Conservation (phyloP, 1,284 basidiomycete genomes). For the Xerocomus amazonicus region DNA sequence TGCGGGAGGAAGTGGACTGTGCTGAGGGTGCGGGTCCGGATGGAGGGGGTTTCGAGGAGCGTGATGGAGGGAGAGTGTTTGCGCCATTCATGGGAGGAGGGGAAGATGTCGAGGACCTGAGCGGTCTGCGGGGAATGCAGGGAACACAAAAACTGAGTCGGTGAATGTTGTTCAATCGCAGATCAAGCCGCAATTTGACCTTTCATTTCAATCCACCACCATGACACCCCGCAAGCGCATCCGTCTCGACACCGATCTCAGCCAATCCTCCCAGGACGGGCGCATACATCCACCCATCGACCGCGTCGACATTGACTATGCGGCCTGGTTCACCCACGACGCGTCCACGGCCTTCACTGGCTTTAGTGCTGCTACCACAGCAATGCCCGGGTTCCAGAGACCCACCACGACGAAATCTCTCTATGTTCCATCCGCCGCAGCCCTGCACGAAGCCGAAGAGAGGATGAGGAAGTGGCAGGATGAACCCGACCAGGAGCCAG, state of each 20-base stretch:
- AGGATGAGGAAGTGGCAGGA: slow-evolving; percentile 56
- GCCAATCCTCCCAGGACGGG: slow-evolving; percentile 45
- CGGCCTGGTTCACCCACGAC: slow-evolving; percentile 54
- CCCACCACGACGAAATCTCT: slow-evolving; percentile 29
- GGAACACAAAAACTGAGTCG: slow-evolving; percentile 25
- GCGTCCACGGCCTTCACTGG: slow-evolving; percentile 28
- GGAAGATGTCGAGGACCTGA: slow-evolving; percentile 10
- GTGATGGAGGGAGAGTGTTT: slow-evolving; percentile 6
- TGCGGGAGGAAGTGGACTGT: slow-evolving; percentile 25
- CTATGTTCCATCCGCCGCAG: slow-evolving; percentile 53
- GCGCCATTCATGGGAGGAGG: slow-evolving; percentile 32
- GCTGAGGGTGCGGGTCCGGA: slow-evolving; percentile 48
- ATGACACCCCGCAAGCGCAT: slow-evolving; percentile 44
- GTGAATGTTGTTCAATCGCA: slow-evolving; percentile 17
- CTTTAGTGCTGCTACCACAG: slow-evolving; percentile 37
- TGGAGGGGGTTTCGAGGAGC: slow-evolving; percentile 41
- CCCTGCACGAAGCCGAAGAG: slow-evolving; percentile 53
- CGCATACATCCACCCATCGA: neutral
- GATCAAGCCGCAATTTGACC: neutral
- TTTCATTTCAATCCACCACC: neutral
- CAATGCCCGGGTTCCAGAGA: slow-evolving; percentile 20
- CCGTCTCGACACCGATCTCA: slow-evolving; percentile 46
- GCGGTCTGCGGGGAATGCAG: slow-evolving; percentile 27
- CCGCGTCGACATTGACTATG: slow-evolving; percentile 44
- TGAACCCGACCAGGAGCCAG: slow-evolving; percentile 28